Conservation (phyloP, 257 asterid genomes). For the Ajuga chamaepitys region DNA sequence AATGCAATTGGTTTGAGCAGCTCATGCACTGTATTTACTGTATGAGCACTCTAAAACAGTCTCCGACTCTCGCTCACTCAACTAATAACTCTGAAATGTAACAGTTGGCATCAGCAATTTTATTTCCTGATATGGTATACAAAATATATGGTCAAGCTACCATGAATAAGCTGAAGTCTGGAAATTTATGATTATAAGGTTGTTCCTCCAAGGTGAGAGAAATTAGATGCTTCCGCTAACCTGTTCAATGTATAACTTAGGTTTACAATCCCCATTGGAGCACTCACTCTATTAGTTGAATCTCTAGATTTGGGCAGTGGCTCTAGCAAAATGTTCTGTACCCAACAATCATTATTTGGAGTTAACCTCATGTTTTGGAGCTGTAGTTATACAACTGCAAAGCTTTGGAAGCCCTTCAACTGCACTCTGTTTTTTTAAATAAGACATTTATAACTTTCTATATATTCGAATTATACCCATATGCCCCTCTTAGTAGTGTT, state of each 20-base stretch:
- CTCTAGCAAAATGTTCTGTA: no score
- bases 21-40: conserved; percentile 3
- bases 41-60: not conserved
- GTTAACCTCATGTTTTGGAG: no score
- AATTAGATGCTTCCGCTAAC: not conserved
- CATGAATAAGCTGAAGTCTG: not conserved
- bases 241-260: not conserved
- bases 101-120: not conserved
- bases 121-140: not conserved
- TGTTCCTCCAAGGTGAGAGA: not conserved
- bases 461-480: no score
- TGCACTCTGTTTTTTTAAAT: no score
- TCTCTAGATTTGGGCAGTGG: not conserved
- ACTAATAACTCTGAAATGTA: not conserved
- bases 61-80: no score
- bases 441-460: no score
- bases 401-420: no score
- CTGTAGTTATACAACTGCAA: no score
- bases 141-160: not conserved
- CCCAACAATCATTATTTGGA: no score
- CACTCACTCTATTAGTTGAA: not conserved
- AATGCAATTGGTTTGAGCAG: conserved; percentile 3
- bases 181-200: not conserved
- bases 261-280: not conserved
- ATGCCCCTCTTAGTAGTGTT: no score